phyloP scores from a whole-genome alignment of 2,329 filamentous ascomycete genomes.

The Hypoxylon sp. region DNA sequence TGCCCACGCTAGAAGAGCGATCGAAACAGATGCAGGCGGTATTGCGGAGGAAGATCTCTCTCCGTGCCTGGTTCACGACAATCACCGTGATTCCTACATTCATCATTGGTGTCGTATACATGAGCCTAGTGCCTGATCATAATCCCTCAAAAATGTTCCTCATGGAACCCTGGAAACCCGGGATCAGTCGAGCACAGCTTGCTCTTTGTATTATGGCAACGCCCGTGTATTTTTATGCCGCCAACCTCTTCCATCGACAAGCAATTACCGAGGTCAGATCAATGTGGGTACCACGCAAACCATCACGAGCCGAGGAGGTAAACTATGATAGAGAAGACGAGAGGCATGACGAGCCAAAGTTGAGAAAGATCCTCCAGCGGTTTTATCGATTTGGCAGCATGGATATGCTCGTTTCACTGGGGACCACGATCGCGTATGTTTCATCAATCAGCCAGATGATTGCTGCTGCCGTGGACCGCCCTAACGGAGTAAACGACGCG shows the following conservation, averaged over 20 bases:
- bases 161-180: conserved; percentile 77
- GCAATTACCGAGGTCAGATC: conserved; percentile 82
- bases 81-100: conserved; percentile 84
- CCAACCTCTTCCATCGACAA: conserved; percentile 85
- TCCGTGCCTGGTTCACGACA: conserved; percentile 78
- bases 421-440: conserved; percentile 88
- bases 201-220: conserved; percentile 85
- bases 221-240: conserved; percentile 87
- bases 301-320: conserved; percentile 1
- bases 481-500: conserved; percentile 59
- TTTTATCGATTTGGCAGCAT: conserved; percentile 97
- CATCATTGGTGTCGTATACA: conserved; percentile 89
- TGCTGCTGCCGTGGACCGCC: conserved; percentile 65
- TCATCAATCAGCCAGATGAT: conserved; percentile 85
- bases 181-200: conserved; percentile 82
- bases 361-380: conserved; percentile 68
- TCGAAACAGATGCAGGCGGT: conserved; percentile 78
- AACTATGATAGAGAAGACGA: conserved; percentile 1
- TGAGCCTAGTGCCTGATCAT: conserved; percentile 78
- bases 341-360: conserved; percentile 64
- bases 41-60: conserved; percentile 76
- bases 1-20: conserved; percentile 85
- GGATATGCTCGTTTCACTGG: conserved; percentile 92
- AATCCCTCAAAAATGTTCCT: conserved; percentile 73
- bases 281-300: conserved; percentile 82